Percentiles rank a stretch among this genome's conserved stretches.
Conservation (phyloP, 768 basidiomycete species). For the Favolaschia claudopus region DNA sequence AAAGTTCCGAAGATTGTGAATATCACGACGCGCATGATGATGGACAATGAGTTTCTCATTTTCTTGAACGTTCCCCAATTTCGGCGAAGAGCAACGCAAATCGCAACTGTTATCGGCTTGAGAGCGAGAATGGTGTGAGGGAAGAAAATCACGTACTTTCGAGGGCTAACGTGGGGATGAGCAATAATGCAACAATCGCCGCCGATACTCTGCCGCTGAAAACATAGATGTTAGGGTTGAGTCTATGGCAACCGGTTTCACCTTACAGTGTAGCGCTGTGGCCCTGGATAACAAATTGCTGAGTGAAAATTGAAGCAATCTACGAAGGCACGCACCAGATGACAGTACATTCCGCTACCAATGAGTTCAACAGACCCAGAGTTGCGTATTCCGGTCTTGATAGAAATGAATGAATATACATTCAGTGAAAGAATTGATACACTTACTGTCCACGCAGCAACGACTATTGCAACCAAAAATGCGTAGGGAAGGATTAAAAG, state of each 20-base stretch:
- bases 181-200: slow-evolving; percentile 17
- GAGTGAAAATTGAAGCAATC: not conserved
- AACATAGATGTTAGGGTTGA: not conserved
- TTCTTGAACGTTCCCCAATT: slow-evolving; percentile 31
- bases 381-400: slow-evolving; percentile 26
- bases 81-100: slow-evolving; percentile 28
- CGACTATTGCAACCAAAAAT: slow-evolving; percentile 25
- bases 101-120: slow-evolving; percentile 23
- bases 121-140: not conserved
- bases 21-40: slow-evolving; percentile 31
- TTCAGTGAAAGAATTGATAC: too few relatives aligned
- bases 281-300: slow-evolving; percentile 1
- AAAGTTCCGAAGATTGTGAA: slow-evolving; percentile 32
- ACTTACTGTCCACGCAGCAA: slow-evolving; percentile 30
- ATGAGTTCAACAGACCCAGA: slow-evolving; percentile 23
- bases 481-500: slow-evolving; percentile 31
- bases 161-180: slow-evolving; percentile 28
- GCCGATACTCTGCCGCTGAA: slow-evolving; percentile 29
- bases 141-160: slow-evolving; percentile 22
- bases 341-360: slow-evolving; percentile 36
- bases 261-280: slow-evolving; percentile 15
- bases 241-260: not conserved
- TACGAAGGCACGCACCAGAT: slow-evolving; percentile 18
- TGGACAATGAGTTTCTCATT: slow-evolving; percentile 25
- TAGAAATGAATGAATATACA: not conserved